These are phyloP conservation scores for Claviceps digitariae DNA, from an alignment of 2,329 filamentous ascomycete genomes.

Conservation along the genomic window DNA sequence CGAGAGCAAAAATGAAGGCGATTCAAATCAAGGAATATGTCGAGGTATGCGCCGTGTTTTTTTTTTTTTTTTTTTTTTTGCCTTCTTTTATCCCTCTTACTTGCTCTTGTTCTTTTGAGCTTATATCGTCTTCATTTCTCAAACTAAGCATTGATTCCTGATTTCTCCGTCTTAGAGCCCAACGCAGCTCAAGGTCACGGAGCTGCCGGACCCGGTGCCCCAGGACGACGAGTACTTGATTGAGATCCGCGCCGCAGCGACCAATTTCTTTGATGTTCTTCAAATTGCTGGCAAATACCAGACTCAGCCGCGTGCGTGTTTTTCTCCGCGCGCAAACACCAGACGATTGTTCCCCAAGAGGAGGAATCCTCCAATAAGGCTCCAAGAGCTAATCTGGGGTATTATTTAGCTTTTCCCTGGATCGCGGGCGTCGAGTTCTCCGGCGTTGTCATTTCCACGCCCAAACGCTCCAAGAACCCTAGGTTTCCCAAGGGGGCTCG, in stretches of 20 bases:
- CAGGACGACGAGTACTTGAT: slow-evolving; percentile 69
- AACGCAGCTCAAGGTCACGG: slow-evolving; percentile 60
- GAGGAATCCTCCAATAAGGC: background rate
- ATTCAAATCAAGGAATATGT: slow-evolving; percentile 7
- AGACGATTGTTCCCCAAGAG: background rate
- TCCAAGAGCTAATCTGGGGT: background rate
- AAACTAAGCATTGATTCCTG: background rate
- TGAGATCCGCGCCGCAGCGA: slow-evolving; percentile 71
- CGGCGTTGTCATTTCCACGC: slow-evolving; percentile 58
- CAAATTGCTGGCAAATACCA: slow-evolving; percentile 96
- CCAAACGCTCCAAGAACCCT: slow-evolving; percentile 34
- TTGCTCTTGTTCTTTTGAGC: background rate
- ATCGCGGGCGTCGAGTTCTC: slow-evolving; percentile 77
- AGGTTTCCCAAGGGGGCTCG: slow-evolving; percentile 65
- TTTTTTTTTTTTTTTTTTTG: too few relatives aligned
- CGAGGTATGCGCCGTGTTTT: slow-evolving; percentile 1
- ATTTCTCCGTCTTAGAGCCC: slow-evolving; percentile 46
- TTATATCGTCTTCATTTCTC: background rate
- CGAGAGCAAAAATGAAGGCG: slow-evolving; percentile 3
- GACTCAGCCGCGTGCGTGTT: slow-evolving; percentile 54
- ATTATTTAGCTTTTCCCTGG: slow-evolving; percentile 58
- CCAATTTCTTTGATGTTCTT: slow-evolving; percentile 95
- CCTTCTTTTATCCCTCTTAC: too few relatives aligned
- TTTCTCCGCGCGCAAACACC: background rate
- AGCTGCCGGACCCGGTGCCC: slow-evolving; percentile 62